A percentile compares a stretch with the other conserved stretches of the same genome.
Evolutionary conservation across 2,329 filamentous ascomycete species (phyloP).

Genomic region (Cadophora sp.): DNA sequence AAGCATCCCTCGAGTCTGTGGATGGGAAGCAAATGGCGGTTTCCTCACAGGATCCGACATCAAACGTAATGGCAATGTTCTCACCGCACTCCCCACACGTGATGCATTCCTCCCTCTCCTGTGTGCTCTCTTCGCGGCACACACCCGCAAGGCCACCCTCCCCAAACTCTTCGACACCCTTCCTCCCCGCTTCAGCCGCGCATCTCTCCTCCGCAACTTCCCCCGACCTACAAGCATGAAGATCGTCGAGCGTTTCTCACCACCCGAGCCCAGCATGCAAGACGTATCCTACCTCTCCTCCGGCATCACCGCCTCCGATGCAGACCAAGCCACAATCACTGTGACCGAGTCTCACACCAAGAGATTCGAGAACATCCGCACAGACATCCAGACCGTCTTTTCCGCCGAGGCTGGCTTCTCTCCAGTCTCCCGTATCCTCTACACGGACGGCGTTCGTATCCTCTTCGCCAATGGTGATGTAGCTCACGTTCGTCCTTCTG

Average conservation of each 20-base stretch:
- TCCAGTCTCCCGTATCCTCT: conserved; percentile 40
- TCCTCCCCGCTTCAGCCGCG: conserved; percentile 44
- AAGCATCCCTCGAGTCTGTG: conserved; percentile 42
- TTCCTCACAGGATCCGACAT: conserved; percentile 46
- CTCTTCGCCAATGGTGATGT: conserved; percentile 45
- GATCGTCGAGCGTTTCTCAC: conserved; percentile 44
- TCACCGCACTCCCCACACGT: conserved; percentile 45
- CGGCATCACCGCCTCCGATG: conserved; percentile 31
- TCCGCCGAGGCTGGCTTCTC: conserved; percentile 41
- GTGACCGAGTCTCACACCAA: conserved; percentile 28
- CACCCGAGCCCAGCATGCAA: conserved; percentile 36
- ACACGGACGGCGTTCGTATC: conserved; percentile 46
- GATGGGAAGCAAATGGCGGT: conserved; percentile 47
- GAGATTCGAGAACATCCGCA: conserved; percentile 36
- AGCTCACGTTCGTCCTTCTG: conserved; percentile 46
- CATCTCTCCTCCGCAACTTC: conserved; percentile 45
- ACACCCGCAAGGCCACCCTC: conserved; percentile 38
- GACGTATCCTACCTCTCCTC: conserved; percentile 34
- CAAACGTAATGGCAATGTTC: conserved; percentile 40
- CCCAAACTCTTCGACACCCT: conserved; percentile 43
- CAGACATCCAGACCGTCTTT: conserved; percentile 42
- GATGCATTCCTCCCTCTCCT: conserved; percentile 45
- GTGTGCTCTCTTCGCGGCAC: conserved; percentile 43
- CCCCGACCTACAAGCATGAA: conserved; percentile 44
- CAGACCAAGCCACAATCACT: conserved; percentile 21